A percentile compares a stretch with the other conserved stretches of the same genome.
These are phyloP conservation scores for Ustilago shanxiensis DNA, from an alignment of 1,284 basidiomycete species.

Conservation along the genomic window DNA sequence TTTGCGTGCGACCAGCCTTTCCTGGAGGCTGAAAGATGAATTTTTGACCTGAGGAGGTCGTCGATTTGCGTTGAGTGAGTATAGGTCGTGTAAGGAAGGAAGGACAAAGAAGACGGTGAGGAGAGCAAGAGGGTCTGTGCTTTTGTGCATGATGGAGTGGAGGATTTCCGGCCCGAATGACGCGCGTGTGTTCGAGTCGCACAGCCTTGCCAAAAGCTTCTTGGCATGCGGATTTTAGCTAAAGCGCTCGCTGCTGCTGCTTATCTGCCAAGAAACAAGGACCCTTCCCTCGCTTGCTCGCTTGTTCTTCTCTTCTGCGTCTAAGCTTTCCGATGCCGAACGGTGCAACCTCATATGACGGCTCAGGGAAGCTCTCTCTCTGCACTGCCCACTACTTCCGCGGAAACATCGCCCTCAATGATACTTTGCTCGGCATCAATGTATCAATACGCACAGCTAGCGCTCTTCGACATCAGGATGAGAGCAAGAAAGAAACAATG, in stretches of 20 bases:
- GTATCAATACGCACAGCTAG: background rate
- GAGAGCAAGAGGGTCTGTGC: background rate
- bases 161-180: background rate
- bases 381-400: background rate
- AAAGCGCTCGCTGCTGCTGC: too few species aligned
- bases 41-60: background rate
- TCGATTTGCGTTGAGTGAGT: background rate
- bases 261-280: slow-evolving; percentile 3
- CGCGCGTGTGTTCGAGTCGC: background rate
- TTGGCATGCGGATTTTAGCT: background rate
- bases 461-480: background rate
- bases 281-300: background rate
- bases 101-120: background rate
- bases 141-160: background rate
- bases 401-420: background rate
- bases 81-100: background rate
- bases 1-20: background rate
- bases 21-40: background rate
- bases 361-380: background rate
- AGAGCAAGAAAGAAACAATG: background rate
- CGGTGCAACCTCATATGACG: background rate
- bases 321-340: background rate
- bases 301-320: background rate
- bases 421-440: background rate
- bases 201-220: background rate